A percentile compares a stretch with the other conserved stretches of the same genome.
Conservation (phyloP, 108 stramenopile species). For the Nannochloropsis gaditana region DNA sequence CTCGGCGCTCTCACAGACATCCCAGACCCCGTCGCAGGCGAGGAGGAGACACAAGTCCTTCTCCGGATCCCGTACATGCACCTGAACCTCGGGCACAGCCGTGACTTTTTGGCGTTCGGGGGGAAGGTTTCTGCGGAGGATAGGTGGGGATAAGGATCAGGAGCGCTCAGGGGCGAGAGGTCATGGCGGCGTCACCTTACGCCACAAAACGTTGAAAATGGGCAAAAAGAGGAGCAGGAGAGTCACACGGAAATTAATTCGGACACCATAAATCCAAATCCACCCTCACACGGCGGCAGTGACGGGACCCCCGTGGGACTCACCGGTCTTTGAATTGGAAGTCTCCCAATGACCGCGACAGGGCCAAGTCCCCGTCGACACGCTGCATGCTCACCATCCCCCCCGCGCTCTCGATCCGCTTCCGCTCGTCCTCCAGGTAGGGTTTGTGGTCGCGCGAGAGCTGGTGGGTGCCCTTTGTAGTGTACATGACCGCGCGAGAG, state of each 20-base stretch:
- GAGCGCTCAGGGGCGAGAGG: neutral
- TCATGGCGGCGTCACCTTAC: neutral
- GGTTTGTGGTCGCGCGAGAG: conserved; percentile 53
- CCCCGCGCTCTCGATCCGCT: conserved; percentile 50
- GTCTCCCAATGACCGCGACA: conserved; percentile 53
- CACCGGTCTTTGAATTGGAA: conserved; percentile 50
- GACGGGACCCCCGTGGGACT: neutral
- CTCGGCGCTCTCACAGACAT: conserved; percentile 38
- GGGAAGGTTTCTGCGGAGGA: neutral
- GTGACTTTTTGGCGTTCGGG: conserved; percentile 20
- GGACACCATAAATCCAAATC: too few species aligned
- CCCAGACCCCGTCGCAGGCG: conserved; percentile 54
- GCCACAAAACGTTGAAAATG: neutral
- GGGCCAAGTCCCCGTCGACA: conserved; percentile 52
- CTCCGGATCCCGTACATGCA: neutral
- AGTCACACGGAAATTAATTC: too few species aligned
- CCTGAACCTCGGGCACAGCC: neutral
- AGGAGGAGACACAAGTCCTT: conserved; percentile 44
- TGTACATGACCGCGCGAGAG: conserved; percentile 42
- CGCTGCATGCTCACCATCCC: conserved; percentile 44
- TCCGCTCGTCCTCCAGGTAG: conserved; percentile 41
- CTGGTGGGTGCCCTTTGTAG: neutral
- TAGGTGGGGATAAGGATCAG: neutral
- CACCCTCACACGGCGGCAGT: neutral
- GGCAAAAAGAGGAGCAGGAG: neutral